Percentiles rank a stretch among this genome's conserved stretches.
These are phyloP conservation scores for Cymbopogon flexuosus DNA, from an alignment of 202 grass and related monocot species.

Conservation along the genomic window DNA sequence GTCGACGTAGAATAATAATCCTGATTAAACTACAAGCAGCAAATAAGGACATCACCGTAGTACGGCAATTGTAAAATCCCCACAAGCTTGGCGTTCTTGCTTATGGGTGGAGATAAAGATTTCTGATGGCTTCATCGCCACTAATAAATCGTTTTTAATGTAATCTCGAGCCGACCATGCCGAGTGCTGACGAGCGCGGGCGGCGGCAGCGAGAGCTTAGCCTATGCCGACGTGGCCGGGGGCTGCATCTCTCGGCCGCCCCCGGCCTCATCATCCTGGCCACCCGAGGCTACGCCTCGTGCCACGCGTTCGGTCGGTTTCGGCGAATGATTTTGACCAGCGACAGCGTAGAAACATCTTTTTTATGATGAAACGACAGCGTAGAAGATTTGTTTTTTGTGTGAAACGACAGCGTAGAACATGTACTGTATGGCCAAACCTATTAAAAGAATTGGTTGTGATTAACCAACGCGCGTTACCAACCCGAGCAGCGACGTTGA, in stretches of 20 bases:
- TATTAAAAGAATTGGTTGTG: background rate
- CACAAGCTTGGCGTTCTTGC: background rate
- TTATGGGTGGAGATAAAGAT: conserved; percentile 21
- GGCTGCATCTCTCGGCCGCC: background rate
- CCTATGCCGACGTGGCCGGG: background rate
- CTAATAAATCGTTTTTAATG: conserved; percentile 10
- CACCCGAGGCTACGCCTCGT: background rate
- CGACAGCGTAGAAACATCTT: background rate
- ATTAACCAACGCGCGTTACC: background rate
- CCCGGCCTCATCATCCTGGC: background rate
- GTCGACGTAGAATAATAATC: background rate
- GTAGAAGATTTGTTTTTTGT: background rate
- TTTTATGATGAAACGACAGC: background rate
- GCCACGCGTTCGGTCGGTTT: conserved; percentile 25
- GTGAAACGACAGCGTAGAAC: background rate
- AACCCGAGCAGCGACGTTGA: conserved; percentile 7
- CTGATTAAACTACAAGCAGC: background rate
- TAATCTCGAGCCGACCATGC: conserved; percentile 42
- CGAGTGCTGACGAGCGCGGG: conserved; percentile 22
- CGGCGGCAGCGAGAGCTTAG: background rate
- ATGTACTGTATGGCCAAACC: background rate
- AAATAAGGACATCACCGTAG: background rate
- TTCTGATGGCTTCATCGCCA: background rate
- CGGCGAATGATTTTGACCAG: background rate
- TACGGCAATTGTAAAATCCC: background rate